A percentile compares a stretch with the other conserved stretches of the same genome.
Evolutionary conservation across 305 asterid genomes (phyloP).

Genomic region (Striga hermonthica): DNA sequence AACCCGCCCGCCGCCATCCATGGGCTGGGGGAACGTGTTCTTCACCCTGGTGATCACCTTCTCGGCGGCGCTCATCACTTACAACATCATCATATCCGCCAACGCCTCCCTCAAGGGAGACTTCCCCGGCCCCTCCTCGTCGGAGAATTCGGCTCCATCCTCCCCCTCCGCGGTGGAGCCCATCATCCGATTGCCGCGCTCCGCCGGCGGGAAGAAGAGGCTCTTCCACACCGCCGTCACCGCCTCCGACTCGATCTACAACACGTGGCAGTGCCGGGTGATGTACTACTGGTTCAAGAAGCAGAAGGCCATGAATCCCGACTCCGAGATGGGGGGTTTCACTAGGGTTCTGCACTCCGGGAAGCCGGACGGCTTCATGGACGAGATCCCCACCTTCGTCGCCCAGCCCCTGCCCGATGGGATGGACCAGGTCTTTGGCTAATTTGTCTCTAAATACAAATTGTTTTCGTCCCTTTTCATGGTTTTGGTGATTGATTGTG

Average conservation of each 20-base stretch:
- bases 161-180: conserved; percentile 43
- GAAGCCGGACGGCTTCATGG: conserved; percentile 68
- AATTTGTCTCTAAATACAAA: background rate
- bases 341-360: conserved; percentile 87
- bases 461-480: background rate
- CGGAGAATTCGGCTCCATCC: conserved; percentile 9
- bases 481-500: background rate
- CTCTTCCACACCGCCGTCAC: conserved; percentile 93
- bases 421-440: conserved; percentile 63
- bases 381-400: conserved; percentile 89
- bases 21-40: conserved; percentile 70
- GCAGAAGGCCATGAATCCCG: conserved; percentile 40
- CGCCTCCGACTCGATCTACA: conserved; percentile 81
- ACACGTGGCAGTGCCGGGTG: conserved; percentile 91
- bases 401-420: conserved; percentile 93
- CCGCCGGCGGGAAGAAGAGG: conserved; percentile 29
- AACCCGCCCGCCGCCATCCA: too few relatives aligned
- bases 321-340: conserved; percentile 90
- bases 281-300: conserved; percentile 95
- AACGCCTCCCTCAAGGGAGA: conserved; percentile 81
- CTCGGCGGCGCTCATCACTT: conserved; percentile 83
- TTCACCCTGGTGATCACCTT: conserved; percentile 57
- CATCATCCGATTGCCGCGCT: conserved; percentile 65
- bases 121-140: conserved; percentile 51
- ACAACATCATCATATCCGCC: conserved; percentile 81